A percentile compares a stretch with the other conserved stretches of the same genome.
Conservation (phyloP, 1,284 basidiomycete genomes). For the Rhodotorula sp. region DNA sequence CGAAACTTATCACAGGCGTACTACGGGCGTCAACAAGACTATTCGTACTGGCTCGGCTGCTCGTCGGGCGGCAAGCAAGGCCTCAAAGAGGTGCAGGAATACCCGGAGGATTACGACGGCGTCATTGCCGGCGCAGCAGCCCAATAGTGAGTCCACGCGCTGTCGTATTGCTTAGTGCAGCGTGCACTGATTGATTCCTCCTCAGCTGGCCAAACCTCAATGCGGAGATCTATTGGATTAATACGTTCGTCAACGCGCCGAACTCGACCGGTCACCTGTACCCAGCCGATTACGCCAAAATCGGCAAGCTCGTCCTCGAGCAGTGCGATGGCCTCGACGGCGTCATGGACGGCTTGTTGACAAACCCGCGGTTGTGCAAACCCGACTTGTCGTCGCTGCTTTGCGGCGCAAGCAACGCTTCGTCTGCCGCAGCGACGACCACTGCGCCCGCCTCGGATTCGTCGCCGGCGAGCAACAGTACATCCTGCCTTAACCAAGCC, state of each 20-base stretch:
- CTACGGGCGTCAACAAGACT: constrained; percentile 29
- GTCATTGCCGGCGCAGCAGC: constrained; percentile 41
- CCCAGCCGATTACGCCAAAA: constrained; percentile 25
- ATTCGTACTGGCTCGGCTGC: constrained; percentile 41
- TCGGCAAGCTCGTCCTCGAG: constrained; percentile 37
- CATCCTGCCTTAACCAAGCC: constrained; percentile 28
- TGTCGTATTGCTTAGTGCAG: too few species aligned
- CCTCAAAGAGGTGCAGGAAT: constrained; percentile 21
- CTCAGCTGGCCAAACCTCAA: background rate
- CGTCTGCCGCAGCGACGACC: background rate
- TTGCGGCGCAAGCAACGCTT: too few species aligned
- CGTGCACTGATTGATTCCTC: background rate
- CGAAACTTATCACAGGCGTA: too few species aligned
- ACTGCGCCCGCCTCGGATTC: constrained; percentile 14
- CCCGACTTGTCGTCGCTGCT: constrained; percentile 33
- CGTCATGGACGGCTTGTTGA: constrained; percentile 44
- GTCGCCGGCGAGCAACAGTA: constrained; percentile 9
- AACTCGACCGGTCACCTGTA: constrained; percentile 30
- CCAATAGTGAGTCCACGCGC: background rate
- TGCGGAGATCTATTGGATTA: constrained; percentile 30
- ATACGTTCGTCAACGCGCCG: constrained; percentile 36
- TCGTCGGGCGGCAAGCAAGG: constrained; percentile 44
- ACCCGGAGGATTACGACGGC: constrained; percentile 43
- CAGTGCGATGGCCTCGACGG: constrained; percentile 47
- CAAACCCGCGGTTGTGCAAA: constrained; percentile 36